Evolutionary conservation across 2,329 filamentous ascomycete species (phyloP).

Genomic region (Claviceps pazoutovae): DNA sequence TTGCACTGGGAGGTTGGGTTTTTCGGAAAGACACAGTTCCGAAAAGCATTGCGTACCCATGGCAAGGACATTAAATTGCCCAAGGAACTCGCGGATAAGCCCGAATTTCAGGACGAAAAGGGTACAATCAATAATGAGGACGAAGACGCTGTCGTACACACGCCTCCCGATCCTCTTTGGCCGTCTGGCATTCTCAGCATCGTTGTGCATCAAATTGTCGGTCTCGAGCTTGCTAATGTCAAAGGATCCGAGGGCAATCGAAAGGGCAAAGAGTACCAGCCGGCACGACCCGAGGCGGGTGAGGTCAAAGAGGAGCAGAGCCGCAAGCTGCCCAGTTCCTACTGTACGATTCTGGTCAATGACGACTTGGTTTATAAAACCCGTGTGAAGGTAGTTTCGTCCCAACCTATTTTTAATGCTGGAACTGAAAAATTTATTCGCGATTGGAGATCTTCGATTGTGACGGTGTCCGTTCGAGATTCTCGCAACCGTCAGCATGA

Average conservation of each 20-base stretch:
- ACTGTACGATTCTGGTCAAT: constrained; percentile 84
- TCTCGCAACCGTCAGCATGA: constrained; percentile 84
- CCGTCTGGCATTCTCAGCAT: constrained; percentile 79
- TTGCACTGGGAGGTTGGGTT: constrained; percentile 94
- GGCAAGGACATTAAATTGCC: constrained; percentile 72
- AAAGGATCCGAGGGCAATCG: constrained; percentile 71
- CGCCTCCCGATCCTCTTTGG: constrained; percentile 91
- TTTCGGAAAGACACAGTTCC: constrained; percentile 82
- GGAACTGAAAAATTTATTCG: constrained; percentile 86
- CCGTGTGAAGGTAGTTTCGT: constrained; percentile 84
- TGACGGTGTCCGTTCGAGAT: constrained; percentile 81
- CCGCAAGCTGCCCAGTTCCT: constrained; percentile 70
- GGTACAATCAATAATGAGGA: constrained; percentile 54
- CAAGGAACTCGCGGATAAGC: constrained; percentile 55
- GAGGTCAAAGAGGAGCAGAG: constrained; percentile 77
- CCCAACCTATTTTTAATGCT: constrained; percentile 93
- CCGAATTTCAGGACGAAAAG: constrained; percentile 73
- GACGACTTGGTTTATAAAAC: constrained; percentile 87
- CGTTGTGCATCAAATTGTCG: constrained; percentile 88
- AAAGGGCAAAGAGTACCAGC: constrained; percentile 78
- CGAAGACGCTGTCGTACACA: constrained; percentile 77
- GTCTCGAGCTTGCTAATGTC: constrained; percentile 80
- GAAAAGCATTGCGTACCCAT: constrained; percentile 70
- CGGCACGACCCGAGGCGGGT: constrained; percentile 66
- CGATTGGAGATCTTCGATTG: constrained; percentile 79